Evolutionary conservation across 345 rosid species (phyloP), one percentile per base, ranked within the genome.

Genomic region (Melaleuca quinquenervia): DNA sequence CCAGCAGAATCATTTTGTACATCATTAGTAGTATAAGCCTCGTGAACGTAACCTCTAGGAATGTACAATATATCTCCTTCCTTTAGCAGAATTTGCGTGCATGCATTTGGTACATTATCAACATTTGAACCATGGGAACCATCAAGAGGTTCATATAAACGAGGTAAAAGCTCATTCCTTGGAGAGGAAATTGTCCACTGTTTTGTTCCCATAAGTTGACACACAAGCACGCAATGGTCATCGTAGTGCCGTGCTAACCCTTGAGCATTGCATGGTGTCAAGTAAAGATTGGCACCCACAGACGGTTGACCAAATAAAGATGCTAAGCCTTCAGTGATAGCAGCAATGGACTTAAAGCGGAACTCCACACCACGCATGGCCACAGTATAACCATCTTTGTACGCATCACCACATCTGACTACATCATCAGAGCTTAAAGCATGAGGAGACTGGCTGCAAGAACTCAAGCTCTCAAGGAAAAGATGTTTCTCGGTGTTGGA

Each of bases 261-360:
- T 53, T 92, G 96, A 82, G 95, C 91, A 82, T 90, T 90, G 83
- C 93, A 92, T 45, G 96, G 94, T 54, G 96, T 94, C 89, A 92
- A 62, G 90, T 94, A 92, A 22, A 94, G 84, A 88, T 92, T 94
- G 83, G 93, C 94, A 82, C 96, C 96, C 50, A 90, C 91, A 58
- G 94, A 92, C 55, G 94, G 96, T 86, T 92, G 94, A 88, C 96
- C 96, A 86, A 94, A 94, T 87, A 92, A 62, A 82, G 91, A 90
- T 51, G 94, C 96, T 84, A 94, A 88, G 84, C 89, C 90, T 80
- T 92, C 89, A n/a, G 91, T 89, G 83, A 91, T 82, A 85, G 87
- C 85, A 54, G 96, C 90, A 85, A 92, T 75, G 53, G 91, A 88
- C 86, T 86, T 86, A 86, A 88, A 88, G 50, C 91, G 94, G 74